Percentiles rank a stretch among this genome's conserved stretches.
phyloP scores from a whole-genome alignment of 192 early-diverging fungal genomes.

The Coemansia aciculifera region DNA sequence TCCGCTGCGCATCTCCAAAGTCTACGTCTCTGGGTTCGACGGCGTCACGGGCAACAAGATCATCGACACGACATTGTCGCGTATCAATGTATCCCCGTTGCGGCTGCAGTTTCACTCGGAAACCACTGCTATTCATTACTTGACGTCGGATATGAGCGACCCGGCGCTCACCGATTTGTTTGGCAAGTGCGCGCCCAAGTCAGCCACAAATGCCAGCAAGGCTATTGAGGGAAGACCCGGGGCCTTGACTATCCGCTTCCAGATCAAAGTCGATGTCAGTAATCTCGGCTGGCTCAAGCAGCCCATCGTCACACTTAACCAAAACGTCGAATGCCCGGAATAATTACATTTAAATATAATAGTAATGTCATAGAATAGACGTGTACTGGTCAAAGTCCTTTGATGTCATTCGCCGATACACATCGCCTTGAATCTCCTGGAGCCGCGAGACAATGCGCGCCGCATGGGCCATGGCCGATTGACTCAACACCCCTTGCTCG shows the following conservation, averaged over 20 bases:
- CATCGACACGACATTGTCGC: slow-evolving; percentile 22
- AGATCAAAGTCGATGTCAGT: slow-evolving; percentile 36
- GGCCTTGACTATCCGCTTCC: slow-evolving; percentile 41
- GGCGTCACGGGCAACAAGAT: slow-evolving; percentile 40
- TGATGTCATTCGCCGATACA: slow-evolving; percentile 15
- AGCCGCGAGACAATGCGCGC: slow-evolving; percentile 28
- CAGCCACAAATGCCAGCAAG: neutral
- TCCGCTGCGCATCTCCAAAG: slow-evolving; percentile 28
- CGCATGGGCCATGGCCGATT: slow-evolving; percentile 28
- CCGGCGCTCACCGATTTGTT: slow-evolving; percentile 47
- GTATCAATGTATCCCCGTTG: slow-evolving; percentile 18
- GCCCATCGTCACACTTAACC: slow-evolving; percentile 51
- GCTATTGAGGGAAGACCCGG: slow-evolving; percentile 14
- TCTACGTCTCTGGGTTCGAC: slow-evolving; percentile 38
- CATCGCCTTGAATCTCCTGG: slow-evolving; percentile 39
- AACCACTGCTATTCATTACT: slow-evolving; percentile 17
- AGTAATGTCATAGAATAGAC: slow-evolving; percentile 17
- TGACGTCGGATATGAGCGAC: slow-evolving; percentile 44
- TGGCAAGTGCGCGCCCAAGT: slow-evolving; percentile 40
- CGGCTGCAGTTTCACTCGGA: slow-evolving; percentile 34
- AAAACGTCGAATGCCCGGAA: slow-evolving; percentile 47
- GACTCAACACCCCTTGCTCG: slow-evolving; percentile 11
- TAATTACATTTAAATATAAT: neutral
- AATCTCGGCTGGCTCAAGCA: slow-evolving; percentile 43
- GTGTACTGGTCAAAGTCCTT: slow-evolving; percentile 19